Percentiles rank a stretch among this genome's conserved stretches.
Conservation (phyloP, 1,284 basidiomycete genomes). For the Cystobasidium pallidum region DNA sequence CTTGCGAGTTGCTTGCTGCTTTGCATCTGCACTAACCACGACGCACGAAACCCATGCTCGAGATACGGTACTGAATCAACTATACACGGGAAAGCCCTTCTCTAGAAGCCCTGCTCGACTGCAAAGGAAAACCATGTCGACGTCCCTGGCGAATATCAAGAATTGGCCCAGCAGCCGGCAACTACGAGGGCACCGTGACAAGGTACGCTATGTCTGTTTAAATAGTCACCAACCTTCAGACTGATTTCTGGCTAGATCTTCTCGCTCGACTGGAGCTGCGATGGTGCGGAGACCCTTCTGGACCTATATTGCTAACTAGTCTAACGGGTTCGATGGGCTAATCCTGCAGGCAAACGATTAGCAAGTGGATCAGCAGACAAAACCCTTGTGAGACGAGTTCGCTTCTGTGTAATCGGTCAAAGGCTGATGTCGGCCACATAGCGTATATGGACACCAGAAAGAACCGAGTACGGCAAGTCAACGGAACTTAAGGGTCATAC, state of each 20-base stretch:
- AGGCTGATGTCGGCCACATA: neutral
- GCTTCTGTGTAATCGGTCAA: neutral
- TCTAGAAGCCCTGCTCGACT: neutral
- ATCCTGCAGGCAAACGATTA: conserved; percentile 25
- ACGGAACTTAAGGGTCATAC: conserved; percentile 44
- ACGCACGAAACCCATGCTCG: conserved; percentile 15
- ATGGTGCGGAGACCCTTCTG: conserved; percentile 16
- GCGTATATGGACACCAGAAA: conserved; percentile 45
- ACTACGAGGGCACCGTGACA: conserved; percentile 33
- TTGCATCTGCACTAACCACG: conserved; percentile 9
- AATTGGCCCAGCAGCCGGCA: conserved; percentile 38
- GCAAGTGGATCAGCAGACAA: conserved; percentile 42
- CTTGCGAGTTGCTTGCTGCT: neutral
- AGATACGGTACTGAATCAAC: neutral
- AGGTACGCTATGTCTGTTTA: conserved; percentile 6
- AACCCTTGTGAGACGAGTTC: conserved; percentile 13
- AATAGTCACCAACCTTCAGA: no score
- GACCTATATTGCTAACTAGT: neutral
- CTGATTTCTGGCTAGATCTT: conserved; percentile 26
- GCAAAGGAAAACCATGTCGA: neutral
- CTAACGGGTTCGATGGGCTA: neutral
- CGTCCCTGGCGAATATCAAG: conserved; percentile 26
- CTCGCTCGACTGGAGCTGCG: conserved; percentile 43
- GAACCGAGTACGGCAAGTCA: conserved; percentile 42
- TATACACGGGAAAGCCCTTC: neutral